Percentiles rank a stretch among this genome's conserved stretches.
These are phyloP conservation scores for Coemansia sp. DNA, from an alignment of 192 early-diverging fungal genomes.

Conservation along the genomic window DNA sequence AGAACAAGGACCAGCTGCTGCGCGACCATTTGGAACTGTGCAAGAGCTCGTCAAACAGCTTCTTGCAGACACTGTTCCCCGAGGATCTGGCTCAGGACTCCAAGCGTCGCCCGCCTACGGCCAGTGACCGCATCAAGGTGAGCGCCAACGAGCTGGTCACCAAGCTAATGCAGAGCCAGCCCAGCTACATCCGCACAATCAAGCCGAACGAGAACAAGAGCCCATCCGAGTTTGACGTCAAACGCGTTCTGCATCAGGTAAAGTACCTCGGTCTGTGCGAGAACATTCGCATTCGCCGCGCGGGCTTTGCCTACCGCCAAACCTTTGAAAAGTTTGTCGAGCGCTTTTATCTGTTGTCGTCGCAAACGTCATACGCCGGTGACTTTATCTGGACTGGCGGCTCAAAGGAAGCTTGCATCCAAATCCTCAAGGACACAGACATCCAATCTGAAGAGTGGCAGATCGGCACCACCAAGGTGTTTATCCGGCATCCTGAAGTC, in stretches of 20 bases:
- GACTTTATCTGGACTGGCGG: slow-evolving; percentile 82
- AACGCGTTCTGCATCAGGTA: slow-evolving; percentile 94
- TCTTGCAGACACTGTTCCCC: slow-evolving; percentile 83
- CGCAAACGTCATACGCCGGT: slow-evolving; percentile 78
- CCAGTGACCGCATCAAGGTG: slow-evolving; percentile 92
- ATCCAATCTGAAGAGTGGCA: slow-evolving; percentile 91
- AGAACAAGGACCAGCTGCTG: slow-evolving; percentile 95
- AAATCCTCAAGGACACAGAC: slow-evolving; percentile 84
- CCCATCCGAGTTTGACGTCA: slow-evolving; percentile 84
- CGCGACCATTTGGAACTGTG: slow-evolving; percentile 90
- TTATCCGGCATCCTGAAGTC: slow-evolving; percentile 94
- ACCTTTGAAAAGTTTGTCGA: slow-evolving; percentile 85
- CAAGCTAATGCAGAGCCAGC: slow-evolving; percentile 93
- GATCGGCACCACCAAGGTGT: slow-evolving; percentile 90
- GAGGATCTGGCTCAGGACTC: slow-evolving; percentile 84
- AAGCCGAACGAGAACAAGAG: slow-evolving; percentile 97
- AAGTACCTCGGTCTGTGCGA: slow-evolving; percentile 96
- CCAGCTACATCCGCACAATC: slow-evolving; percentile 95
- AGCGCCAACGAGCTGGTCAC: slow-evolving; percentile 83
- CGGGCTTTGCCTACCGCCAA: slow-evolving; percentile 95
- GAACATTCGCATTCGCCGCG: slow-evolving; percentile 96
- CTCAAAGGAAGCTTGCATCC: slow-evolving; percentile 65
- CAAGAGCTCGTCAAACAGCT: slow-evolving; percentile 74
- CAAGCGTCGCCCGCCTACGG: slow-evolving; percentile 97
- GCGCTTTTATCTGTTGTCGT: slow-evolving; percentile 74